phyloP scores from a whole-genome alignment of 768 basidiomycete genomes.

The Gymnopilus junonius region DNA sequence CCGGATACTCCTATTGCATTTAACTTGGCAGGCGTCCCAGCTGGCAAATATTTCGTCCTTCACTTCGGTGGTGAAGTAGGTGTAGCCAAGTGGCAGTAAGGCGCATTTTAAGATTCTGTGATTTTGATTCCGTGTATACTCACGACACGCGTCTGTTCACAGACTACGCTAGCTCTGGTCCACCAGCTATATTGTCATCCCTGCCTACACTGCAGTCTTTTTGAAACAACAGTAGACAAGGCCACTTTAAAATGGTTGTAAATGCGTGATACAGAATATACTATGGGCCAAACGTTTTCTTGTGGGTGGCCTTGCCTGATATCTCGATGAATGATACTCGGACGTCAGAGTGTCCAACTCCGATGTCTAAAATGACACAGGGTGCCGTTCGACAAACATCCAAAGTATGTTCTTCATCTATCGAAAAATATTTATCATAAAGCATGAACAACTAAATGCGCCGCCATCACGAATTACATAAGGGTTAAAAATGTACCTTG shows the following conservation, averaged over 20 bases:
- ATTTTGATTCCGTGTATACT: not conserved
- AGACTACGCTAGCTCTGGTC: constrained; percentile 37
- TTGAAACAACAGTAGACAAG: constrained; percentile 29
- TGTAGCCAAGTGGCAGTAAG: constrained; percentile 58
- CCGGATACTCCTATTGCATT: constrained; percentile 42
- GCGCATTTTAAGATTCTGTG: not conserved
- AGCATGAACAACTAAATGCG: no score
- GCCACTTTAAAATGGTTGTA: not conserved
- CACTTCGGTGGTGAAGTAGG: constrained; percentile 61
- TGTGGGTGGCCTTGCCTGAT: no score
- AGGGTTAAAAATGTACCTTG: no score
- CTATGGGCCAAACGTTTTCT: no score
- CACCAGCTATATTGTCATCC: constrained; percentile 36
- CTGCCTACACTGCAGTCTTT: constrained; percentile 42
- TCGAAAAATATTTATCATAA: no score
- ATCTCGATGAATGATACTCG: no score
- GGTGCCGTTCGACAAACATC: no score
- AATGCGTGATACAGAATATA: not conserved
- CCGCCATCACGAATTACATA: no score
- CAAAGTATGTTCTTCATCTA: no score
- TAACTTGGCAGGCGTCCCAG: constrained; percentile 46
- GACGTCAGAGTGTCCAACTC: no score
- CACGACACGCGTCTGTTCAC: not conserved
- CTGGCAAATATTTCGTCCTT: constrained; percentile 55
- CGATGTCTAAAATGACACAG: no score